Base-by-base conservation (phyloP, 2,329 filamentous ascomycete genomes). In the Calonectria naviculata region DNA sequence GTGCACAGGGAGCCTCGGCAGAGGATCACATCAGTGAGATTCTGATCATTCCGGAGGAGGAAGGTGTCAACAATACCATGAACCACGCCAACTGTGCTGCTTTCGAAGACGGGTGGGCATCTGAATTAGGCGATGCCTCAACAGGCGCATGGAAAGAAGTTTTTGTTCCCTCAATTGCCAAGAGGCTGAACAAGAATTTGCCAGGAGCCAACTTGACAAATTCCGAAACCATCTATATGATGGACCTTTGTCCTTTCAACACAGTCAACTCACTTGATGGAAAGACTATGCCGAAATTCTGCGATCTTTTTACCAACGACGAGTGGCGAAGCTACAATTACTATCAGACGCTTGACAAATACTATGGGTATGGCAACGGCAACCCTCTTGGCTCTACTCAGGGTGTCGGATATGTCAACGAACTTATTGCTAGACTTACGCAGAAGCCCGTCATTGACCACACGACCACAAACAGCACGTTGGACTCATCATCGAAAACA, bases 191-290 rank as follows among this genome's bases (percentile, higher is more conserved):
- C 79, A 77, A 84, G 17, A 89, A 92, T 71, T 86, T 98, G 0
- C 88, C 88, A 0, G 93, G 93, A 3, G 91, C 89, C 6, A 90
- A 93, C 71, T 81, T 98, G 47, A 89, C 88, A 3, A 79, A 86
- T 15, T 78, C 84, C 1, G 91, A 96, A 38, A 90, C 91, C 1
- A 85, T 95, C 68, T 89, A 88, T 68, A 81, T 98, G 38, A 98
- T 98, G 95, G 95, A 98, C 77, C 86, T 98, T 71, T 98, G 95
- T 78, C 92, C 95, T 0, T 98, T 95, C 83, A 89, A 93, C 75
- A 96, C 94, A 0, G 91, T 97, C n/a, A 91, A 92, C 10, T 86
- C 89, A 7, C 79, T 83, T 0, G 83, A 87, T 3, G 88, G 85
- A 5, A 73, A 70, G 1, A 75, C 73, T 1, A 81, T 93, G 12